Conservation (phyloP, 345 rosid genomes). For the Microthlaspi erraticum region DNA sequence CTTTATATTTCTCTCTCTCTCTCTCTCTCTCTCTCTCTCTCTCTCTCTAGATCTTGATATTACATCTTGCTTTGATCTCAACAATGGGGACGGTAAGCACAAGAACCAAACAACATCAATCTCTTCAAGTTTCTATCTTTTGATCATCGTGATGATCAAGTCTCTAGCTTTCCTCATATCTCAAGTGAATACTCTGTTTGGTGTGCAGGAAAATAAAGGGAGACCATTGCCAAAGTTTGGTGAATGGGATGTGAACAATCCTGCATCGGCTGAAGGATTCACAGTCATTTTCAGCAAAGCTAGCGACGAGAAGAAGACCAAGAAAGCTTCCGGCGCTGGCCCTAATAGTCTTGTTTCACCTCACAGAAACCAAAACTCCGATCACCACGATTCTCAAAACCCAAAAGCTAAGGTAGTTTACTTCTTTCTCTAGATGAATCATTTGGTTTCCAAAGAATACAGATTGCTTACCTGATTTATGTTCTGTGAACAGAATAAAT, state of each 20-base stretch:
- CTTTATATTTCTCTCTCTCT: slow-evolving; percentile 27
- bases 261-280: slow-evolving; percentile 64
- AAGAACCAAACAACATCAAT: background rate
- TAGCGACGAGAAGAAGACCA: slow-evolving; percentile 61
- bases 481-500: slow-evolving; percentile 43
- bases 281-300: slow-evolving; percentile 69
- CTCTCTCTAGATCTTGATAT: slow-evolving; percentile 27
- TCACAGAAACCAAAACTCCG: slow-evolving; percentile 36
- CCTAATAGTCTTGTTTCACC: slow-evolving; percentile 39
- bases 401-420: slow-evolving; percentile 37
- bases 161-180: slow-evolving; percentile 13
- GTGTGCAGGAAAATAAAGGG: slow-evolving; percentile 51
- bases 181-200: slow-evolving; percentile 12
- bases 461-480: slow-evolving; percentile 31
- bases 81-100: slow-evolving; percentile 45
- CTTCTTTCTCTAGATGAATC: background rate
- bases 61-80: slow-evolving; percentile 23
- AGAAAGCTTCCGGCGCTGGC: slow-evolving; percentile 40
- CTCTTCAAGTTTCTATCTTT: background rate
- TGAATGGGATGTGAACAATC: slow-evolving; percentile 68
- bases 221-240: slow-evolving; percentile 64
- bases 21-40: slow-evolving; percentile 27
- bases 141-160: background rate
- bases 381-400: slow-evolving; percentile 33
- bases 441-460: background rate